These are phyloP conservation scores for Nectriaceae sp. DNA, from an alignment of 2,329 filamentous ascomycete species.

Conservation along the genomic window DNA sequence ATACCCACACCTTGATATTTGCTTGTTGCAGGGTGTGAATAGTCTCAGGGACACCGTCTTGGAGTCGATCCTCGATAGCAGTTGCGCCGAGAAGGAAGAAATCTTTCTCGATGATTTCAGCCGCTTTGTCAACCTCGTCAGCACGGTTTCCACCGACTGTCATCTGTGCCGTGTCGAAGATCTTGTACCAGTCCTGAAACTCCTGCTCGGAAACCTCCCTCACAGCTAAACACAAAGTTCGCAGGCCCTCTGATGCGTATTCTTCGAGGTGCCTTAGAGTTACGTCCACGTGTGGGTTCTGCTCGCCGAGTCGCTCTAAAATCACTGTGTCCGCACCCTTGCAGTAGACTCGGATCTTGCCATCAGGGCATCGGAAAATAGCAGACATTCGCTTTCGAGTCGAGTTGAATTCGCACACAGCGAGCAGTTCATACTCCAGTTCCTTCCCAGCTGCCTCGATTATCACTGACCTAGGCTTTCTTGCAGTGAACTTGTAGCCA, in stretches of 20 bases:
- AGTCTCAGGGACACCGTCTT: slow-evolving; percentile 96
- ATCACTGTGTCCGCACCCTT: slow-evolving; percentile 99
- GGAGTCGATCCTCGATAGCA: slow-evolving; percentile 93
- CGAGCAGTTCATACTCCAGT: slow-evolving; percentile 84
- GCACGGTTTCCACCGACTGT: slow-evolving; percentile 91
- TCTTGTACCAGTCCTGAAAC: slow-evolving; percentile 80
- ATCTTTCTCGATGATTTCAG: slow-evolving; percentile 92
- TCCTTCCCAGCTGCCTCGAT: slow-evolving; percentile 74
- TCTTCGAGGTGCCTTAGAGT: slow-evolving; percentile 96
- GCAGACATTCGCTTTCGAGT: slow-evolving; percentile 93
- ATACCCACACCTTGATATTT: slow-evolving; percentile 97
- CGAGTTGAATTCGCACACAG: slow-evolving; percentile 99
- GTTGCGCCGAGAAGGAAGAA: slow-evolving; percentile 91
- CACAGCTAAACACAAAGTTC: slow-evolving; percentile 93
- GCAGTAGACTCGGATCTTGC: slow-evolving; percentile 89
- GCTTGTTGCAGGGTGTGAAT: slow-evolving; percentile 96
- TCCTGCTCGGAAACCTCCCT: slow-evolving; percentile 89
- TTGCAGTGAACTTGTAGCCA: slow-evolving; percentile 87
- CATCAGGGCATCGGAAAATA: slow-evolving; percentile 94
- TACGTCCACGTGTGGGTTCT: slow-evolving; percentile 85
- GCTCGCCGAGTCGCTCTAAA: slow-evolving; percentile 75
- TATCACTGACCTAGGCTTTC: slow-evolving; percentile 86
- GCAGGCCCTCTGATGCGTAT: slow-evolving; percentile 92
- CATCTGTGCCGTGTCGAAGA: slow-evolving; percentile 86
- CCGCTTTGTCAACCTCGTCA: slow-evolving; percentile 94